phyloP scores from a whole-genome alignment of 2,329 filamentous ascomycete genomes.

The Clonostachys byssicola region DNA sequence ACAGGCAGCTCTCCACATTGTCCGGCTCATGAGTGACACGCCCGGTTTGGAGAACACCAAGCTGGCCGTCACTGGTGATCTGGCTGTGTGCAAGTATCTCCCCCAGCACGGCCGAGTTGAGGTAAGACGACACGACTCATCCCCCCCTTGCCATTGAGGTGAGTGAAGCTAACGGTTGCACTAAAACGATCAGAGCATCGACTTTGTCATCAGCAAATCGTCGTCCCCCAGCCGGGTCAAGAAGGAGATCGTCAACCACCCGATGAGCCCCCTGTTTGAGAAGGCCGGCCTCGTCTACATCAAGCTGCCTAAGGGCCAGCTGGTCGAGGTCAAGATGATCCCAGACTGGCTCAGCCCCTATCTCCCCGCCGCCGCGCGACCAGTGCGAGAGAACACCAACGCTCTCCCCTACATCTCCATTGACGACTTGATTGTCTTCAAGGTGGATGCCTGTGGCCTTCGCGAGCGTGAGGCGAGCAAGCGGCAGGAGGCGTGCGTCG shows the following conservation, averaged over 20 bases:
- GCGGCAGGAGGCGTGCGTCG: conserved; percentile 15
- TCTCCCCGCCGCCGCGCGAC: conserved; percentile 14
- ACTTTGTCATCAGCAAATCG: conserved; percentile 18
- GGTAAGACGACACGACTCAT: conserved; percentile 5
- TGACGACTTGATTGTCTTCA: conserved; percentile 18
- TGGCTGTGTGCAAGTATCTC: conserved; percentile 17
- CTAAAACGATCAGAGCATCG: conserved; percentile 14
- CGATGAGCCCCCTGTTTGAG: conserved; percentile 18
- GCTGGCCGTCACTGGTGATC: conserved; percentile 17
- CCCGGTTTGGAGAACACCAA: conserved; percentile 17
- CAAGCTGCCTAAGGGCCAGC: conserved; percentile 14
- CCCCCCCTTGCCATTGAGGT: background rate
- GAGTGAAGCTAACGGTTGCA: background rate
- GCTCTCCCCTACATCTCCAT: conserved; percentile 16
- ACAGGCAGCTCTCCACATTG: conserved; percentile 79
- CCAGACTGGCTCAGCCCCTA: conserved; percentile 20
- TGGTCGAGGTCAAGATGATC: conserved; percentile 19
- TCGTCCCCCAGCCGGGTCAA: conserved; percentile 18
- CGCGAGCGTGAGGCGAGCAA: conserved; percentile 15
- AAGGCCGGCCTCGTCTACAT: conserved; percentile 15
- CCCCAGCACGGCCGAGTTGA: conserved; percentile 6
- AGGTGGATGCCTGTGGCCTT: conserved; percentile 17
- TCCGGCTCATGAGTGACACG: conserved; percentile 69
- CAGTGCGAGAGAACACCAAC: conserved; percentile 9
- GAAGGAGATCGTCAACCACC: conserved; percentile 18